Evolutionary conservation across 2,329 filamentous ascomycete genomes (phyloP).

Genomic region (Sclerotinia subarctica): DNA sequence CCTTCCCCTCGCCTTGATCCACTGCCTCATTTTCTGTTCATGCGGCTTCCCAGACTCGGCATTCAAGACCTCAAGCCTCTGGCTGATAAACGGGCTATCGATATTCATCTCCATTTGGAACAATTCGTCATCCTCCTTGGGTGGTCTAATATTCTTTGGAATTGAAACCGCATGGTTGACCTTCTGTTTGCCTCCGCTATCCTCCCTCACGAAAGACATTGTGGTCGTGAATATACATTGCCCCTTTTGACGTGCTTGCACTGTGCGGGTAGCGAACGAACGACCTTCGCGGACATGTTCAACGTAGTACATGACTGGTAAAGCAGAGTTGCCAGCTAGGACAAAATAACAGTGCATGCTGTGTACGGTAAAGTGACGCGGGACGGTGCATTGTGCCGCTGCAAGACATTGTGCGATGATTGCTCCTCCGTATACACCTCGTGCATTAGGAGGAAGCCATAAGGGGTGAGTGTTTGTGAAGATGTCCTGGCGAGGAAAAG

Average conservation of each 20-base stretch:
- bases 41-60: constrained; percentile 52
- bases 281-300: constrained; percentile 88
- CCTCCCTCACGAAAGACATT: constrained; percentile 76
- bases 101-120: constrained; percentile 32
- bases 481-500: constrained; percentile 58
- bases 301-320: constrained; percentile 91
- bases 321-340: constrained; percentile 77
- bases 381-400: constrained; percentile 85
- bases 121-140: constrained; percentile 45
- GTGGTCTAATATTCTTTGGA: constrained; percentile 45
- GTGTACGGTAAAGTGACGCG: constrained; percentile 76
- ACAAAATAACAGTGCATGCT: constrained; percentile 99
- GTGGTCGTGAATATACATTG: constrained; percentile 94
- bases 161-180: constrained; percentile 65
- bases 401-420: constrained; percentile 90
- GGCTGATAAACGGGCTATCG: constrained; percentile 54
- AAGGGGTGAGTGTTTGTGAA: constrained; percentile 91
- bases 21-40: constrained; percentile 66
- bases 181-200: constrained; percentile 49
- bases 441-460: constrained; percentile 88
- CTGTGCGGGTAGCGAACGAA: constrained; percentile 86
- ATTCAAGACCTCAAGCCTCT: constrained; percentile 55
- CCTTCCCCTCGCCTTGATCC: constrained; percentile 70
- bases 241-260: constrained; percentile 89
- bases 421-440: constrained; percentile 89